Conservation (phyloP, 345 rosid species). For the Lumnitzera littorea region DNA sequence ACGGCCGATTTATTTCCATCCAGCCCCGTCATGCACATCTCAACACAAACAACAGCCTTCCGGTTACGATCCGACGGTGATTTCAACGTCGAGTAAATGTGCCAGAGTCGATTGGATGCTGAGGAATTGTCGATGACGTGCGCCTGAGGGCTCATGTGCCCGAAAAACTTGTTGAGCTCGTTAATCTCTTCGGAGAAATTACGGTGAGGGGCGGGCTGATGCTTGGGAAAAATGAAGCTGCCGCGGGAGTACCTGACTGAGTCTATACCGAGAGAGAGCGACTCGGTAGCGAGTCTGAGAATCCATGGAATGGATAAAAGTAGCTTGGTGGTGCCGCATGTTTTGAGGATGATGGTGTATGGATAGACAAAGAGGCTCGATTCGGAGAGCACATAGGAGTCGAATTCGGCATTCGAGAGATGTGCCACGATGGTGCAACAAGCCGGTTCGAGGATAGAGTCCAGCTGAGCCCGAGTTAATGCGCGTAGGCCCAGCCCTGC, state of each 20-base stretch:
- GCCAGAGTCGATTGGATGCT: slow-evolving; percentile 25
- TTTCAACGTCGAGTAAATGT: slow-evolving; percentile 48
- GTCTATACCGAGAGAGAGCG: slow-evolving; percentile 35
- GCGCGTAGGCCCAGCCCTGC: slow-evolving; percentile 45
- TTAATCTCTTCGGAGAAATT: slow-evolving; percentile 61
- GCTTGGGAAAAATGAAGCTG: slow-evolving; percentile 66
- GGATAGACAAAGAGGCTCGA: slow-evolving; percentile 71
- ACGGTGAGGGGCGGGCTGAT: slow-evolving; percentile 71
- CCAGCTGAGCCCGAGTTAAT: slow-evolving; percentile 42
- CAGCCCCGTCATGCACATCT: slow-evolving; percentile 82
- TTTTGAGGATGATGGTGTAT: slow-evolving; percentile 52
- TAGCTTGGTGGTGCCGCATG: slow-evolving; percentile 76
- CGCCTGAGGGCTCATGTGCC: slow-evolving; percentile 28
- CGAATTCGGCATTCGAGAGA: slow-evolving; percentile 51
- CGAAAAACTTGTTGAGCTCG: slow-evolving; percentile 38
- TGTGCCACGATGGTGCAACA: slow-evolving; percentile 60
- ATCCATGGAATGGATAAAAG: slow-evolving; percentile 51
- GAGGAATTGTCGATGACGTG: slow-evolving; percentile 38
- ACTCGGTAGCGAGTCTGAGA: slow-evolving; percentile 25
- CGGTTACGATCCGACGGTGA: slow-evolving; percentile 3
- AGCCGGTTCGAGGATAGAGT: slow-evolving; percentile 51
- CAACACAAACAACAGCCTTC: slow-evolving; percentile 31
- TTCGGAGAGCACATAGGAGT: slow-evolving; percentile 81
- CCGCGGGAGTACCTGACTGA: slow-evolving; percentile 67
- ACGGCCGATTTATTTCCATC: slow-evolving; percentile 42